Percentiles rank a stretch among this genome's conserved stretches.
phyloP scores from a whole-genome alignment of 2,329 filamentous ascomycete species.

The Phialocephala sp. region DNA sequence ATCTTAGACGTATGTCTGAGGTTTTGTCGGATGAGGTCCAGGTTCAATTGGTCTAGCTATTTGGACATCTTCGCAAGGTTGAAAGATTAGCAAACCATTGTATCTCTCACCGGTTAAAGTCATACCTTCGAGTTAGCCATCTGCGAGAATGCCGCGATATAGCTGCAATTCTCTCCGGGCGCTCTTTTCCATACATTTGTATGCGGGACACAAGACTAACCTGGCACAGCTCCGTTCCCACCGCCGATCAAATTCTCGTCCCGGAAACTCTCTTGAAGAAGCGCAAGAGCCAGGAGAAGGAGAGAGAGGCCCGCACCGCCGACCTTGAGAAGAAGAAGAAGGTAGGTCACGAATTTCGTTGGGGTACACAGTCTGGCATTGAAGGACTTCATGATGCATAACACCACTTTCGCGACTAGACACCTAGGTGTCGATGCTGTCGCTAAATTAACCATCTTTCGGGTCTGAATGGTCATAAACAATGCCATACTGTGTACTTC shows the following conservation, averaged over 20 bases:
- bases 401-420: slow-evolving; percentile 90
- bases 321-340: slow-evolving; percentile 87
- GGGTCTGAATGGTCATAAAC: slow-evolving; percentile 75
- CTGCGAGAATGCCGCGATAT: slow-evolving; percentile 88
- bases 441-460: slow-evolving; percentile 99
- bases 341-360: slow-evolving; percentile 55
- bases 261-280: slow-evolving; percentile 99
- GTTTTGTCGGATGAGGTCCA: slow-evolving; percentile 79
- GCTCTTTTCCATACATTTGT: slow-evolving; percentile 69
- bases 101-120: slow-evolving; percentile 77
- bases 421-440: slow-evolving; percentile 85
- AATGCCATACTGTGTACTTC: slow-evolving; percentile 31
- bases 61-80: slow-evolving; percentile 28
- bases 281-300: slow-evolving; percentile 99
- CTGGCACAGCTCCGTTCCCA: slow-evolving; percentile 86
- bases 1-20: slow-evolving; percentile 62
- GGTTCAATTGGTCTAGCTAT: slow-evolving; percentile 36
- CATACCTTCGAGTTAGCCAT: slow-evolving; percentile 79
- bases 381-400: slow-evolving; percentile 77
- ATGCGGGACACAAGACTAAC: slow-evolving; percentile 78
- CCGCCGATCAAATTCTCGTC: slow-evolving; percentile 93
- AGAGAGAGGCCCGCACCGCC: slow-evolving; percentile 84
- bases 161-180: slow-evolving; percentile 93
- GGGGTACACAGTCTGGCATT: slow-evolving; percentile 45
- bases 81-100: slow-evolving; percentile 37